phyloP scores from a whole-genome alignment of 345 rosid species.

The Euphorbia peplus region DNA sequence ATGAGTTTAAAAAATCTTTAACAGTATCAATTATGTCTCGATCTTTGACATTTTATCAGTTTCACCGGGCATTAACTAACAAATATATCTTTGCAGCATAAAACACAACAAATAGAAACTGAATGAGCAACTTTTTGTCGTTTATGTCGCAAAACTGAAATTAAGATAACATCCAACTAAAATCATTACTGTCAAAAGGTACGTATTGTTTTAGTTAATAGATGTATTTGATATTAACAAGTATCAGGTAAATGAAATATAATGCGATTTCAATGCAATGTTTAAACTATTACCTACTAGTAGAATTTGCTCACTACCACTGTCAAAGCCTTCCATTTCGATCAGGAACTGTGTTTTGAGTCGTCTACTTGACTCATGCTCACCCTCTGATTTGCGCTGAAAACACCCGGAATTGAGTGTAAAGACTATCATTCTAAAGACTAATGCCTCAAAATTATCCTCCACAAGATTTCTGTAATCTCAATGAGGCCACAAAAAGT shows the following conservation, averaged over 20 bases:
- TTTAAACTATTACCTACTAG: constrained; percentile 67
- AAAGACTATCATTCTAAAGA: not conserved
- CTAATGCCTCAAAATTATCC: not conserved
- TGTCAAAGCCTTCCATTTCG: constrained; percentile 97
- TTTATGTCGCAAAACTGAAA: not conserved
- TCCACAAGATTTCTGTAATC: not conserved
- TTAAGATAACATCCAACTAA: not conserved
- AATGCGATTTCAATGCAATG: not conserved
- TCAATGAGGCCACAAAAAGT: not conserved
- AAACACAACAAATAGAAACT: not conserved
- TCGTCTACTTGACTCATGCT: constrained; percentile 95
- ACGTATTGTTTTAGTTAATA: not conserved
- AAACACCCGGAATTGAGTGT: constrained; percentile 18
- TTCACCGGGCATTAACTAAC: not conserved
- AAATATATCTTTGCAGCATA: not conserved
- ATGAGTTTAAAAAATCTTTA: not conserved
- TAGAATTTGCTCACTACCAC: constrained; percentile 83
- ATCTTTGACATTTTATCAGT: not conserved
- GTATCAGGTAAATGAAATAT: not conserved
- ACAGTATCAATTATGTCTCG: not conserved
- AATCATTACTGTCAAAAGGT: not conserved
- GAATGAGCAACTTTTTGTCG: not conserved
- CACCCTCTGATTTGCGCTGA: constrained; percentile 99
- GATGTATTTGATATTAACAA: not conserved
- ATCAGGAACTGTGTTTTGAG: constrained; percentile 93